Base-by-base conservation (phyloP, 768 basidiomycete genomes). In the Mycena filopes region DNA sequence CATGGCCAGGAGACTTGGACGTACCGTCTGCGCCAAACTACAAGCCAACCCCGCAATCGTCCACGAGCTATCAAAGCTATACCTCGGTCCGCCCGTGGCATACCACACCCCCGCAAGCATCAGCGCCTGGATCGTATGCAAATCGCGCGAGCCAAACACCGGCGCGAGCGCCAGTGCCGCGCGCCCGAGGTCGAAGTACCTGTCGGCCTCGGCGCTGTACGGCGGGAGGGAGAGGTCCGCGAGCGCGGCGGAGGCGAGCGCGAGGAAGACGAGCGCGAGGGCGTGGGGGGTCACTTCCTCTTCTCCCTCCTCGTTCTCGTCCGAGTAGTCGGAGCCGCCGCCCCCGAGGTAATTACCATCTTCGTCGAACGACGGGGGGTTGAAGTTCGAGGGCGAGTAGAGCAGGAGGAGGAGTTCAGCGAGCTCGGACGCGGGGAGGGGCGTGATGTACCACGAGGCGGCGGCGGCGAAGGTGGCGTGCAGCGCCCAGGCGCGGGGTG, bases 41-140 rank as follows among this genome's bases (percentile, higher is more conserved):
- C 67, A 71, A 10, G 78, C 76, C 31, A 80, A 31, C 20, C 79
- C 56, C 5, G 72, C 60, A 18, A 75, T 50, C 8, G 73, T 73
- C 79, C 79, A 80, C n/a, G 79, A 70, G 42, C 72, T 74, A 13
- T 81, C 74, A 9, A 79, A 54, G 2, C 75, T 73, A 31, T 74
- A 72, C 48, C 63, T 47, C 29, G 47, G 45, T 4, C 70, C 70
- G 16, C 65, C 63, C 10, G 15, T 43, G 8, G 18, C 33, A 25
- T 65, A 51, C 41, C 60, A 72, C 15, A 65, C 16, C 8, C 48
- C 63, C 40, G 55, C 54, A 21, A 72, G 46, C 46, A 47, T 29
- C 18, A 72, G 41, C 21, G 71, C 71, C 49, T 70, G 69, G 6
- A 72, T 58, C 20, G 59, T 68, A 16, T 47, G 54, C 21, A 63